Conservation (phyloP, 306 rosid genomes). For the Medicago arabica region DNA sequence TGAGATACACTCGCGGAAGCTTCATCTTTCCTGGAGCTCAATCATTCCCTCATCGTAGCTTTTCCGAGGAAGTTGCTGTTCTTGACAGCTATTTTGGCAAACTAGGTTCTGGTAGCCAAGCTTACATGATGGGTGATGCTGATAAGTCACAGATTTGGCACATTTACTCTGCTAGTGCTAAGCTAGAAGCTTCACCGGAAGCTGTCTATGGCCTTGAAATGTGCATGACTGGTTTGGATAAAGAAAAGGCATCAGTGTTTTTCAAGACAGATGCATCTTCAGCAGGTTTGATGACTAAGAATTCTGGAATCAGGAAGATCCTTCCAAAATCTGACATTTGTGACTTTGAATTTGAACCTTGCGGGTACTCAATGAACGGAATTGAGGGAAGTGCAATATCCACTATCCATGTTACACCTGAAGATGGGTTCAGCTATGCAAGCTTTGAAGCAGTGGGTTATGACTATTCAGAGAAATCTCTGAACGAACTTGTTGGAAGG, state of each 20-base stretch:
- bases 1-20: constrained; percentile 87
- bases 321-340: constrained; percentile 83
- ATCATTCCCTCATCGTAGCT: constrained; percentile 81
- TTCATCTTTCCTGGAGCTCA: constrained; percentile 90
- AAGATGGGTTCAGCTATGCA: constrained; percentile 96
- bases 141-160: constrained; percentile 78
- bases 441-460: constrained; percentile 93
- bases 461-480: constrained; percentile 49
- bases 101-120: constrained; percentile 74
- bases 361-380: constrained; percentile 95
- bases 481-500: constrained; percentile 66
- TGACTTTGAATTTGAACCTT: constrained; percentile 92
- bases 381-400: constrained; percentile 83
- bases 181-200: constrained; percentile 39
- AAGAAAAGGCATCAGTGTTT: constrained; percentile 77
- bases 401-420: constrained; percentile 93
- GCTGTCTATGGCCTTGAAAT: constrained; percentile 77
- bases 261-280: constrained; percentile 59
- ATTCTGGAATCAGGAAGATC: constrained; percentile 78
- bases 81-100: constrained; percentile 73
- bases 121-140: constrained; percentile 71
- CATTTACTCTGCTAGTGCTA: constrained; percentile 76
- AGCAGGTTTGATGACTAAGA: constrained; percentile 67
- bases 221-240: constrained; percentile 91
- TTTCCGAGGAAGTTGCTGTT: constrained; percentile 75